Percentiles rank a stretch among this genome's conserved stretches.
These are phyloP conservation scores for Macrophomina tecta DNA, from an alignment of 2,329 filamentous ascomycete genomes.

Conservation along the genomic window DNA sequence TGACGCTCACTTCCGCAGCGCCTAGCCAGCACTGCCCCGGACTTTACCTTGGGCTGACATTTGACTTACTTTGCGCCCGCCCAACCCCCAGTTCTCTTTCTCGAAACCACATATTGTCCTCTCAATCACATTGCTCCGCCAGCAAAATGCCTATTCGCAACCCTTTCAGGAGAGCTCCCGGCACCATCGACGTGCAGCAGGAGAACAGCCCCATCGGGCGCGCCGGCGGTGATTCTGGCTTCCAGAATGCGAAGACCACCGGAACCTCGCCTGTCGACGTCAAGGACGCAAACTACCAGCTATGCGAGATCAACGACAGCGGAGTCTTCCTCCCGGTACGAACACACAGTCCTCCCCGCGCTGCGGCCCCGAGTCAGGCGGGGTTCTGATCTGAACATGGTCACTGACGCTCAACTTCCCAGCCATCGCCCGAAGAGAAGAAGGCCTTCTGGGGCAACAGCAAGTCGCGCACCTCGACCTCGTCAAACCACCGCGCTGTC, in stretches of 20 bases:
- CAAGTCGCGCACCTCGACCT: conserved; percentile 63
- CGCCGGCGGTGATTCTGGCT: conserved; percentile 29
- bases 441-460: conserved; percentile 74
- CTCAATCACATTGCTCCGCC: not conserved
- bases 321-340: conserved; percentile 91
- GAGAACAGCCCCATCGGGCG: conserved; percentile 34
- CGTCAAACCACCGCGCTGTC: conserved; percentile 66
- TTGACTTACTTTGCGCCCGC: not conserved
- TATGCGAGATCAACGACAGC: conserved; percentile 85
- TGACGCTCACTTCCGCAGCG: conserved; percentile 10
- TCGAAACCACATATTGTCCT: not conserved
- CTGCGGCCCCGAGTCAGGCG: conserved; percentile 20
- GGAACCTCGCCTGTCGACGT: conserved; percentile 51
- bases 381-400: conserved; percentile 3
- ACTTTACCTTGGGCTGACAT: not conserved
- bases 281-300: conserved; percentile 57
- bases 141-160: conserved; percentile 49
- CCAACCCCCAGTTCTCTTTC: not conserved
- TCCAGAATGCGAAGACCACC: conserved; percentile 42
- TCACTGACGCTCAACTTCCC: conserved; percentile 32
- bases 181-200: conserved; percentile 41
- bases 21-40: conserved; percentile 12
- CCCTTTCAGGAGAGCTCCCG: conserved; percentile 45
- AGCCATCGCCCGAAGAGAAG: conserved; percentile 90
- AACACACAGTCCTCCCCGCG: conserved; percentile 28